phyloP scores from a whole-genome alignment of 2,329 filamentous ascomycete genomes.

The Grosmannia huntii region DNA sequence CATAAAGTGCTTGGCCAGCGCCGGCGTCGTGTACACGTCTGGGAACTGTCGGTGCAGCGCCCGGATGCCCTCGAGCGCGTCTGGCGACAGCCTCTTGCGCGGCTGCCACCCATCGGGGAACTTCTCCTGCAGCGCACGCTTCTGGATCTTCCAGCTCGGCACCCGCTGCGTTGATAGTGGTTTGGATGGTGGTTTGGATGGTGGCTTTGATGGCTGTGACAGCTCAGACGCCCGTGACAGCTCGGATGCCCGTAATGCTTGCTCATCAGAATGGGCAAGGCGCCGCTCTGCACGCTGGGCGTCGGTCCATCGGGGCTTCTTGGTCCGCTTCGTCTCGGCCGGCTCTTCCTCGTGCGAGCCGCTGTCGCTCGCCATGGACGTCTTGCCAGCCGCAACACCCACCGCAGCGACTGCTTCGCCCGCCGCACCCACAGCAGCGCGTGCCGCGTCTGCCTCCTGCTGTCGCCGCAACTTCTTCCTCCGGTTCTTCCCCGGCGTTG shows the following conservation, averaged over 20 bases:
- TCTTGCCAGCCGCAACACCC: too few relatives aligned
- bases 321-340: background rate
- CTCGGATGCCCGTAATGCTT: too few relatives aligned
- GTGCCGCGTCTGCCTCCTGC: constrained; percentile 1
- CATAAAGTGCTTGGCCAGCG: constrained; percentile 67
- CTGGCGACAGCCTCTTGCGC: constrained; percentile 76
- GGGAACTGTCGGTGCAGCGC: constrained; percentile 69
- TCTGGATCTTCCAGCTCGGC: constrained; percentile 58
- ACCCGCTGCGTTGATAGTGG: background rate
- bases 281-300: background rate
- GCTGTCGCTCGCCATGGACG: too few relatives aligned
- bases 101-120: constrained; percentile 75
- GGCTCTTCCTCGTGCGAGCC: background rate
- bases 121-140: constrained; percentile 60
- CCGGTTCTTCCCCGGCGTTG: constrained; percentile 9
- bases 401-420: too few relatives aligned
- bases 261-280: background rate
- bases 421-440: background rate
- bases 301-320: background rate
- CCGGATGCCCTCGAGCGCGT: constrained; percentile 81
- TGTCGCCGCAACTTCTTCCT: constrained; percentile 7
- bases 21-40: constrained; percentile 58
- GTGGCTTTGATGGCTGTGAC: background rate
- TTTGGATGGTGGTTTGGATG: too few relatives aligned
- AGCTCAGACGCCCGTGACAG: background rate